Base-by-base conservation (phyloP, 2,329 filamentous ascomycete genomes). In the Phaeosphaeriaceae sp. region DNA sequence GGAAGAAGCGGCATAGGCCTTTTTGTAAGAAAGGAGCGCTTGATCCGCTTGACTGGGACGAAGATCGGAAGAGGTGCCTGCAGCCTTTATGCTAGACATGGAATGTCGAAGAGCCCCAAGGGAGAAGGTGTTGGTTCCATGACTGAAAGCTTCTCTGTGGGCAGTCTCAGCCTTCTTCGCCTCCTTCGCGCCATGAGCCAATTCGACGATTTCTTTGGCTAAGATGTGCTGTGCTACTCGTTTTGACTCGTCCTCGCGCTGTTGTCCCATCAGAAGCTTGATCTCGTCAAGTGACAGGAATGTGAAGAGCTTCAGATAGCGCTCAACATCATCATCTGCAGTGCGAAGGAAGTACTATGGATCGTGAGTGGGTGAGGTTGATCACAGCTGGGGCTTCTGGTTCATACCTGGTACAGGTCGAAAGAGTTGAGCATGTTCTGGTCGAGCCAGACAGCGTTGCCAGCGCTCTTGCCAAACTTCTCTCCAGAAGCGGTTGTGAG, bases 391-490 rank as follows among this genome's bases (percentile, higher is more conserved):
- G 21, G 7, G 40, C 36, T 44, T 21, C n/a, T 15, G 22, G 19
- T 7, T 69, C 79, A 54, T 73, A 87, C 85, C 69, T 87, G 86
- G 75, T 98, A 98, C 1, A 98, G 83, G 57, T 98, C 92, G 71
- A 94, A 97, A 0, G 88, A 82, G 27, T 85, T 88, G 1, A 94
- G 96, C 85, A 92, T 86, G 68, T 89, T 88, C 53, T 84, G 83
- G 75, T 97, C 92, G 2, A 99, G 85, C 95, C 95, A 99, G 36
- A 99, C 80, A 2, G 94, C 93, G 75, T 98, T 98, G 24, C 93
- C 94, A 1, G 92, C 91, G 62, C 89, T 96, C 81, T 99, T 99
- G 51, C 95, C 95, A 68, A 98, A 93, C 78, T 99, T 99, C 73
- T 87, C 88, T 19, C 95, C 95, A 0, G 91, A 86, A 1, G 91